Evolutionary conservation across 1,139 yeast genomes (phyloP).

Genomic region (Zygoascus hellenicus): DNA sequence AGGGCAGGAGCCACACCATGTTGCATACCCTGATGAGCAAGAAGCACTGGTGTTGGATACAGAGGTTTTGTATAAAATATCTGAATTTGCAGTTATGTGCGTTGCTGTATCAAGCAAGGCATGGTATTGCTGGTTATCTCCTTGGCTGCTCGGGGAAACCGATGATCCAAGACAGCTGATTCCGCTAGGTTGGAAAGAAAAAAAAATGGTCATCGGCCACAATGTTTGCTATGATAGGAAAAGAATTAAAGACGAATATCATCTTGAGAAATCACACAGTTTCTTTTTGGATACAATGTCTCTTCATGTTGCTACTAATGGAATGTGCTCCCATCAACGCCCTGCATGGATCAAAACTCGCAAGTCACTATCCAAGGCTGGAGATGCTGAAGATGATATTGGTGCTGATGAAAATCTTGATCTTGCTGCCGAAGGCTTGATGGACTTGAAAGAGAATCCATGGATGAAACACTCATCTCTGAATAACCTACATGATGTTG

Average conservation of each 20-base stretch:
- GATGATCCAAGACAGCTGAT: conserved; percentile 55
- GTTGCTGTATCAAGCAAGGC: conserved; percentile 73
- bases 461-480: conserved; percentile 51
- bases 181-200: conserved; percentile 38
- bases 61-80: conserved; percentile 72
- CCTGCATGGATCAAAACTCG: conserved; percentile 62
- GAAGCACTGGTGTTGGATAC: conserved; percentile 77
- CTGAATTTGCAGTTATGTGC: conserved; percentile 75
- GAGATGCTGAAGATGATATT: conserved; percentile 18
- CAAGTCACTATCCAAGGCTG: conserved; percentile 20
- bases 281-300: conserved; percentile 91
- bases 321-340: conserved; percentile 90
- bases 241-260: conserved; percentile 77
- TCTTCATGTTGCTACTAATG: conserved; percentile 82
- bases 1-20: conserved; percentile 48
- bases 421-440: conserved; percentile 14
- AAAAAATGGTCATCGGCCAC: conserved; percentile 67
- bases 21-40: conserved; percentile 66
- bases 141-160: conserved; percentile 58
- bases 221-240: conserved; percentile 91
- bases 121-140: conserved; percentile 96
- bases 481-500: conserved; percentile 78
- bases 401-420: conserved; percentile 9
- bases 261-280: conserved; percentile 56
- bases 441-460: conserved; percentile 24